phyloP scores from a whole-genome alignment of 495 filamentous ascomycete genomes.

The Podospora anserina region DNA sequence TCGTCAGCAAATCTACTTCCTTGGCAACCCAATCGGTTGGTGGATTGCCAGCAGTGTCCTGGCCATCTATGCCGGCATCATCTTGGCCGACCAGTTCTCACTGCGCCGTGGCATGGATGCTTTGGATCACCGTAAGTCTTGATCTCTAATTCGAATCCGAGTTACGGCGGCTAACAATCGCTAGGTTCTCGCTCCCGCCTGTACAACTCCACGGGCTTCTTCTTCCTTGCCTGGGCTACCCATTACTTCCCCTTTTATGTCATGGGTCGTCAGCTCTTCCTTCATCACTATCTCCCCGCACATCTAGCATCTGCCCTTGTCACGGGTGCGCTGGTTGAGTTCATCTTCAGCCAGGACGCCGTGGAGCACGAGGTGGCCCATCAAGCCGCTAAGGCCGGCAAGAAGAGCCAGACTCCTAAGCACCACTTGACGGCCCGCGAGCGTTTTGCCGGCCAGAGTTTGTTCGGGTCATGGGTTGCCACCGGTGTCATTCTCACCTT shows the following conservation, averaged over 20 bases:
- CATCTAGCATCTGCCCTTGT: constrained; percentile 92
- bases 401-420: constrained; percentile 44
- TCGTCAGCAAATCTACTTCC: constrained; percentile 95
- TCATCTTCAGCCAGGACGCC: constrained; percentile 89
- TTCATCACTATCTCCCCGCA: constrained; percentile 95
- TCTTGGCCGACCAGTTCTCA: constrained; percentile 90
- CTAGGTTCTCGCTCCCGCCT: constrained; percentile 84
- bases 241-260: constrained; percentile 98
- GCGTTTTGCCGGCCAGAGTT: constrained; percentile 73
- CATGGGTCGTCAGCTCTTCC: constrained; percentile 95
- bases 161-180: constrained; percentile 20
- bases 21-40: constrained; percentile 96
- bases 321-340: constrained; percentile 92
- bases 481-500: constrained; percentile 62
- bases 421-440: constrained; percentile 70
- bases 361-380: constrained; percentile 47
- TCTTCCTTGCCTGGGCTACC: constrained; percentile 96
- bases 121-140: constrained; percentile 80
- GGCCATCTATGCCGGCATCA: constrained; percentile 88
- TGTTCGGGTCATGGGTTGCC: constrained; percentile 76
- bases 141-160: not conserved
- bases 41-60: constrained; percentile 90
- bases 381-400: constrained; percentile 50
- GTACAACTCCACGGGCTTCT: constrained; percentile 97
- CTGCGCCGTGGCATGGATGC: constrained; percentile 89